Evolutionary conservation across 23 red algal genomes (phyloP).

Genomic region (Gracilaria gracilis): DNA sequence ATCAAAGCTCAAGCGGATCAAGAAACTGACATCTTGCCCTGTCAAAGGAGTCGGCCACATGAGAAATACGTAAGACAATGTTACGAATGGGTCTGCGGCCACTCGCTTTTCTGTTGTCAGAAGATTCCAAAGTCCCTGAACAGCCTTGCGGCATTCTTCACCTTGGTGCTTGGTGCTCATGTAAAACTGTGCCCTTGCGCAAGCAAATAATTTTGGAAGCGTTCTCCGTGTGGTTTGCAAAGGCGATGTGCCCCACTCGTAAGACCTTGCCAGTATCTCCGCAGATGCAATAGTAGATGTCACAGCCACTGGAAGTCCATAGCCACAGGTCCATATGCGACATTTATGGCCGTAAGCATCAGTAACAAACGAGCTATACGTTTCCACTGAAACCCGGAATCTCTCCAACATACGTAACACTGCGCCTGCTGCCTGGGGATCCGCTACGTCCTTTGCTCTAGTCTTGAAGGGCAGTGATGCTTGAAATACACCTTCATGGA

Average conservation of each 20-base stretch:
- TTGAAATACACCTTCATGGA: neutral
- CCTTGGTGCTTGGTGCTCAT: neutral
- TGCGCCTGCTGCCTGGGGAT: neutral
- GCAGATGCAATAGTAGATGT: slow-evolving; percentile 47
- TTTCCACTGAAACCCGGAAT: slow-evolving; percentile 1
- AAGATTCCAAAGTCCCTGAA: slow-evolving; percentile 36
- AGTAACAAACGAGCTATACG: neutral
- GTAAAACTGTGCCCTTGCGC: slow-evolving; percentile 9
- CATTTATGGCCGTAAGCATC: slow-evolving; percentile 1
- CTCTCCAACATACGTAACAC: neutral
- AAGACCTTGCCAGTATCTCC: slow-evolving; percentile 35
- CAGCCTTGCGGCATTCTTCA: neutral
- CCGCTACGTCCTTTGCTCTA: neutral
- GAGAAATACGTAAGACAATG: neutral
- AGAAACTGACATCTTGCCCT: neutral
- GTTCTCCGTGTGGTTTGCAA: slow-evolving; percentile 19
- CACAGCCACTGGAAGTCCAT: slow-evolving; percentile 18
- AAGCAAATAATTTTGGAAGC: slow-evolving; percentile 3
- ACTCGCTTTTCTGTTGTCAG: neutral
- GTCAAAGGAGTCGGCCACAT: slow-evolving; percentile 20
- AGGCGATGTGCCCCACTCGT: neutral
- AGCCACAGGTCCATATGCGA: neutral
- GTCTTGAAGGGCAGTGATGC: neutral
- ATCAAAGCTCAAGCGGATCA: slow-evolving; percentile 2
- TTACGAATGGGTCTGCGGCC: neutral